Base-by-base conservation (phyloP, 2,329 filamentous ascomycete genomes). In the Thermoascus crustaceus region DNA sequence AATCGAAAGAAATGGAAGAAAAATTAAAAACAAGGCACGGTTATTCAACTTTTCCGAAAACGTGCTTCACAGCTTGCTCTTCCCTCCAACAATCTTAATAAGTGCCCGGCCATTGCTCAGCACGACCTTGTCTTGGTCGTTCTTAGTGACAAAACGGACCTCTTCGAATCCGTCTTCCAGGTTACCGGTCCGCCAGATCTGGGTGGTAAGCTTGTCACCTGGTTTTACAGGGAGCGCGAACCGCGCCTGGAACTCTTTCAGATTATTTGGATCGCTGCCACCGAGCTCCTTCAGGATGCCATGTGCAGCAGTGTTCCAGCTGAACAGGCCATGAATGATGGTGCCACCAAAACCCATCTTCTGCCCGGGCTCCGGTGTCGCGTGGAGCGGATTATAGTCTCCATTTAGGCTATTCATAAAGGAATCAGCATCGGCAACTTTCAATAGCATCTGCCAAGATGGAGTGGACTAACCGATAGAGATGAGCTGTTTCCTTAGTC, bases 351-450 rank as follows among this genome's bases (percentile, higher is more conserved):
- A 94, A 41, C 88, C 87, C 85, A 94, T 94, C 66, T 86, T 82
- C 62, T 76, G 66, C 41, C 86, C 86, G 0, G 86, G 85, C 63
- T 86, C 84, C 8, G 86, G 86, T 11, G 83, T 84, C 5, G 85
- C 86, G 58, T 94, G 87, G 22, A 94, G 78, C 18, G 87, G 88
- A 68, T 94, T 94, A 66, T 94, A 94, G 67, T 94, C 88, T 46
- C 87, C 87, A 51, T 94, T 94, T 33, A 94, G 73, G 44, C 85
- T 75, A 44, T n/a, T n/a, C n/a, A n/a, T 53, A 23, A 4, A 16
- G 53, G 45, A 32, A 8, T 22, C 19, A 36, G 33, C 26, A 34
- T 5, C 22, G 20, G 2, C 13, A 4, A 14, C 18, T 20, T 10
- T 30, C n/a, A 6, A 9, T 7, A 9, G 16, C 8, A n/a, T 5